Evolutionary conservation across 305 asterid genomes (phyloP).

Genomic region (Rubia peregrina): DNA sequence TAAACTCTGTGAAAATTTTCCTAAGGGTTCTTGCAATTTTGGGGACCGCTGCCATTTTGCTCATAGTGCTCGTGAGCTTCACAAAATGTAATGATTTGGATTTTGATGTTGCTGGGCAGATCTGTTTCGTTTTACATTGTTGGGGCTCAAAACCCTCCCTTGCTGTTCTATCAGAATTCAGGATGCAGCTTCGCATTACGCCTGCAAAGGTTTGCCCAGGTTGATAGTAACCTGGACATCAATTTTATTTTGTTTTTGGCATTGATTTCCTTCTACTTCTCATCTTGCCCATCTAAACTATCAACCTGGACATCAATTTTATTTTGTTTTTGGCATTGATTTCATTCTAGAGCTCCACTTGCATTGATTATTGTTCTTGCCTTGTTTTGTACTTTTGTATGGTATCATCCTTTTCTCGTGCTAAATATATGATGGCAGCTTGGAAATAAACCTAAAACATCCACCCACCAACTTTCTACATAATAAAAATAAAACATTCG

Average conservation of each 20-base stretch:
- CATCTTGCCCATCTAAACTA: not conserved
- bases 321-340: too few relatives aligned
- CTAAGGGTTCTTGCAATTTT: constrained; percentile 47
- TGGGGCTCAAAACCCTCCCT: not conserved
- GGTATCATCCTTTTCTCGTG: not conserved
- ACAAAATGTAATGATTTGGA: constrained; percentile 10
- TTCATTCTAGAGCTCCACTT: not conserved
- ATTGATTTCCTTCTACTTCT: not conserved
- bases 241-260: too few relatives aligned
- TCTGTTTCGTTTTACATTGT: not conserved
- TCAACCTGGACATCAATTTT: not conserved
- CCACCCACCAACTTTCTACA: not conserved
- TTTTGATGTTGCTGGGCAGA: not conserved
- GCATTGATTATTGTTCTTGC: not conserved
- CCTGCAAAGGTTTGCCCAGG: not conserved
- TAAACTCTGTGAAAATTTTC: constrained; percentile 45
- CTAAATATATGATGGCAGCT: not conserved
- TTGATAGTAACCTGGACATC: not conserved
- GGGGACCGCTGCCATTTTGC: constrained; percentile 68
- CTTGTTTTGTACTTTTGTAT: not conserved
- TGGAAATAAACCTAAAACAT: not conserved
- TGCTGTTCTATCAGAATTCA: not conserved
- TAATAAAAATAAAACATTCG: not conserved
- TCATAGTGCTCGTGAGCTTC: constrained; percentile 47
- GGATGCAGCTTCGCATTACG: not conserved